A percentile compares a stretch with the other conserved stretches of the same genome.
These are phyloP conservation scores for Avicennia marina DNA, from an alignment of 257 asterid species.

Conservation along the genomic window DNA sequence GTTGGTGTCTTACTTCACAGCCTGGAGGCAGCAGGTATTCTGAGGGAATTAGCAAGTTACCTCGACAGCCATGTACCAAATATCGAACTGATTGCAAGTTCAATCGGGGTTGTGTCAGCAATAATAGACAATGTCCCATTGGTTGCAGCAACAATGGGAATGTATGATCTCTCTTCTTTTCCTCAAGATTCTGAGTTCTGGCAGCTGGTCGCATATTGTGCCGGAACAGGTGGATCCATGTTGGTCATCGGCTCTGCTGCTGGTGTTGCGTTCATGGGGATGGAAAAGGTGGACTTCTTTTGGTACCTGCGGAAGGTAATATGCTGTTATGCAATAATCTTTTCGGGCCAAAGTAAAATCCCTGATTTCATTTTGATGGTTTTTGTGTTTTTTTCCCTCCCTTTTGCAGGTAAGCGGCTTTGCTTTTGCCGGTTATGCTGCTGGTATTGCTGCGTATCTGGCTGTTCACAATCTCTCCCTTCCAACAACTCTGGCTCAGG, in stretches of 20 bases:
- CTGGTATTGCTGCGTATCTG: constrained; percentile 85
- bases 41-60: constrained; percentile 87
- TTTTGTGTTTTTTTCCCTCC: neutral
- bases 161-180: constrained; percentile 79
- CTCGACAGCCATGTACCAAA: constrained; percentile 77
- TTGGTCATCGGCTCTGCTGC: constrained; percentile 93
- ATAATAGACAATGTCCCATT: constrained; percentile 90
- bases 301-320: constrained; percentile 90
- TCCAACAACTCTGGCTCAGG: constrained; percentile 70
- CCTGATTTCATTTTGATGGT: neutral
- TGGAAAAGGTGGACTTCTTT: constrained; percentile 95
- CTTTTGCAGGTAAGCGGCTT: constrained; percentile 86
- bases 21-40: constrained; percentile 91
- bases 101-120: constrained; percentile 92
- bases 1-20: constrained; percentile 29
- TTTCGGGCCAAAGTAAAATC: neutral
- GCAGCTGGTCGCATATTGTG: constrained; percentile 92
- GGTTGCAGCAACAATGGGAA: constrained; percentile 98
- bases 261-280: constrained; percentile 96
- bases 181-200: constrained; percentile 93
- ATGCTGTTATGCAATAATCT: neutral
- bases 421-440: constrained; percentile 97
- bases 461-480: constrained; percentile 73
- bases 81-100: constrained; percentile 73
- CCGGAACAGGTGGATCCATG: constrained; percentile 99